Evolutionary conservation across 257 asterid species (phyloP).

Genomic region (Nicotiana tomentosiformis): DNA sequence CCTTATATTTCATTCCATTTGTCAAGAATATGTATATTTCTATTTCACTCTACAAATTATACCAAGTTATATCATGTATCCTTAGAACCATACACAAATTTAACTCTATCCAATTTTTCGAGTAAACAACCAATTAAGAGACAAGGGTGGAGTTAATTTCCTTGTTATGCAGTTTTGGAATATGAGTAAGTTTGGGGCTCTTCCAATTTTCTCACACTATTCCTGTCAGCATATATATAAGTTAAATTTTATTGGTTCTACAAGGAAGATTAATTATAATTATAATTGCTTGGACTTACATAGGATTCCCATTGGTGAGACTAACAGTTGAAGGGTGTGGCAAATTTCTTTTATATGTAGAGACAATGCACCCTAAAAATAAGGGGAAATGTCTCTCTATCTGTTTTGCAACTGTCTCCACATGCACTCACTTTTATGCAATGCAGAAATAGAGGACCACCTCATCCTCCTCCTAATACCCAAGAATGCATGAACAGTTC

Average conservation of each 20-base stretch:
- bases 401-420: background rate
- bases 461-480: background rate
- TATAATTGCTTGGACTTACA: background rate
- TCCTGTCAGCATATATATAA: no score
- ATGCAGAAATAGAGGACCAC: background rate
- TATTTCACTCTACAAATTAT: no score
- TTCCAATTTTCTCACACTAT: no score
- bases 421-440: background rate
- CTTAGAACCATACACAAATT: no score
- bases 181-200: no score
- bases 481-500: background rate
- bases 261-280: background rate
- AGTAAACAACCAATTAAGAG: no score
- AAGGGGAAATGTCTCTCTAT: background rate
- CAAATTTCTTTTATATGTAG: background rate
- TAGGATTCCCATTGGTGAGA: background rate
- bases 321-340: background rate
- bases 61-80: no score
- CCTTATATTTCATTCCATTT: no score
- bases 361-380: background rate
- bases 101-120: no score
- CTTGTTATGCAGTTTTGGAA: no score
- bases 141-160: no score
- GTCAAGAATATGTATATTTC: no score
- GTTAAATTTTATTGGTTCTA: background rate